Evolutionary conservation across 441 rosid genomes (phyloP).

Genomic region (Melastoma candidum): DNA sequence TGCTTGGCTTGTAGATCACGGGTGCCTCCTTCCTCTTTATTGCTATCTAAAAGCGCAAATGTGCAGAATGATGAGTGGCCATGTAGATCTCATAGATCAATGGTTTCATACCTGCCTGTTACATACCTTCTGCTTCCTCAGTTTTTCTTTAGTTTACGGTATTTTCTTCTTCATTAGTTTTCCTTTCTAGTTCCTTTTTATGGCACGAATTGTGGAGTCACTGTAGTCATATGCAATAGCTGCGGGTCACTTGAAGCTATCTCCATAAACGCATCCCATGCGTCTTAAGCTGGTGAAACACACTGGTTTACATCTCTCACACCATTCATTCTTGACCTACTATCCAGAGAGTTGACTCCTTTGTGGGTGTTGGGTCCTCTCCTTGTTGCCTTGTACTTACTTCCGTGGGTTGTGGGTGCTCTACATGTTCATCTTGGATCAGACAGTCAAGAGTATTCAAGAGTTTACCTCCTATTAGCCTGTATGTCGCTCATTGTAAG

Average conservation of each 20-base stretch:
- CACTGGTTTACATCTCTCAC: too few relatives aligned
- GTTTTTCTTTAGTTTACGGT: too few relatives aligned
- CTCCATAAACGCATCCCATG: too few relatives aligned
- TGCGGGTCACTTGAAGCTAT: too few relatives aligned
- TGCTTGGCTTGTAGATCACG: conserved; percentile 51
- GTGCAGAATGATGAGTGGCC: conserved; percentile 52
- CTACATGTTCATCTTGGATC: conserved; percentile 69
- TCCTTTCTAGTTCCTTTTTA: too few relatives aligned
- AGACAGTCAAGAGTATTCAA: conserved; percentile 37
- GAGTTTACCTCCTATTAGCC: conserved; percentile 45
- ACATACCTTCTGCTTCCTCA: background rate
- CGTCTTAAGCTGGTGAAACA: too few relatives aligned
- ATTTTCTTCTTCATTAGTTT: too few relatives aligned
- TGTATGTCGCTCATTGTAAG: conserved; percentile 53
- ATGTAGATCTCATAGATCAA: conserved; percentile 42
- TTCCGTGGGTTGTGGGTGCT: conserved; percentile 58
- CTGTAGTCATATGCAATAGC: too few relatives aligned
- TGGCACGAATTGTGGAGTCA: too few relatives aligned
- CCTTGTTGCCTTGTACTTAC: conserved; percentile 47
- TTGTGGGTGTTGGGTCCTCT: conserved; percentile 79
- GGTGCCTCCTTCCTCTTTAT: conserved; percentile 28
- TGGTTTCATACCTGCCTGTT: conserved; percentile 38
- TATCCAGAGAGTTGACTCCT: conserved; percentile 72
- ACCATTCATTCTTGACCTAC: conserved; percentile 13
- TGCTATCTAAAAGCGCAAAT: conserved; percentile 39